Conservation (phyloP, 2,329 filamentous ascomycete genomes). For the Coniochaeta ligniaria region DNA sequence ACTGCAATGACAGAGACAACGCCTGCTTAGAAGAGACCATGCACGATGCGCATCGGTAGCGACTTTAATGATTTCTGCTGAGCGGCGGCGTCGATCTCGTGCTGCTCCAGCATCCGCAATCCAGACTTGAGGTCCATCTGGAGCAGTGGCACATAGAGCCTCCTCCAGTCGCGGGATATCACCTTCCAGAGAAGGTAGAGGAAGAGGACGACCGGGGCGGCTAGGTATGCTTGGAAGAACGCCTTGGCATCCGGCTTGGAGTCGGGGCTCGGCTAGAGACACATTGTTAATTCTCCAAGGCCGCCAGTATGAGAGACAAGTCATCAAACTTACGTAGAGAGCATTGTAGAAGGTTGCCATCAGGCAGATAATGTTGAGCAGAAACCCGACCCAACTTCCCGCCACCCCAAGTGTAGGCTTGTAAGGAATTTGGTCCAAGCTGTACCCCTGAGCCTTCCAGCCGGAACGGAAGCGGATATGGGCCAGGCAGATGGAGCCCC, state of each 20-base stretch:
- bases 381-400: conserved; percentile 63
- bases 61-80: conserved; percentile 25
- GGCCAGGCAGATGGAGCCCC: conserved; percentile 60
- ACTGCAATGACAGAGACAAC: background rate
- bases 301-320: background rate
- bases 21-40: conserved; percentile 24
- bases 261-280: conserved; percentile 23
- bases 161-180: conserved; percentile 42
- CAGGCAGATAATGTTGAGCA: conserved; percentile 60
- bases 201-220: conserved; percentile 44
- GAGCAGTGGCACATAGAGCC: conserved; percentile 46
- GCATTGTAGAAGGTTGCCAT: conserved; percentile 67
- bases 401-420: conserved; percentile 45
- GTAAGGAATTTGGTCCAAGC: conserved; percentile 40
- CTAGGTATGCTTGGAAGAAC: conserved; percentile 56
- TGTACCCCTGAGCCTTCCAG: conserved; percentile 52
- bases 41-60: conserved; percentile 24
- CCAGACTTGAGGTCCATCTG: conserved; percentile 59
- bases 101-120: conserved; percentile 45
- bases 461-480: conserved; percentile 60
- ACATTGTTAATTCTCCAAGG: conserved; percentile 8
- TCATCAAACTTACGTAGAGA: conserved; percentile 37
- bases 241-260: conserved; percentile 28
- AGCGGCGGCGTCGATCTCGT: conserved; percentile 25
- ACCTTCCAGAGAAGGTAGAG: conserved; percentile 64